A percentile compares a stretch with the other conserved stretches of the same genome.
phyloP scores from a whole-genome alignment of 2,329 filamentous ascomycete genomes.

The Diaporthe nobilis region DNA sequence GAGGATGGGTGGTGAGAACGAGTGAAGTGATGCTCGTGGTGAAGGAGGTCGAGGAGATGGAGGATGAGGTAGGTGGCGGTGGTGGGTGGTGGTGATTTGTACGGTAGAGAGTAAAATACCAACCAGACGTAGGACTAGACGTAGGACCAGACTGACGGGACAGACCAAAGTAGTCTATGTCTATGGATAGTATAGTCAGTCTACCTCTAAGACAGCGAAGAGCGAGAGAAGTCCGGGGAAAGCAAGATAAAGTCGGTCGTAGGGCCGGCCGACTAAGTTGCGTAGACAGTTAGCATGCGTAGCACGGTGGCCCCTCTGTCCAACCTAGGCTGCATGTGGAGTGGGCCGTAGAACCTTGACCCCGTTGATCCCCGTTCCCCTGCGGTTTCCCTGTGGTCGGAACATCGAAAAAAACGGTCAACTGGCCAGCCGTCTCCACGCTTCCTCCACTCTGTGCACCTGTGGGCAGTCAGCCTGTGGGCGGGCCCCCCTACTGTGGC shows the following conservation, averaged over 20 bases:
- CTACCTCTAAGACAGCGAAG: neutral
- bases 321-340: constrained; percentile 6
- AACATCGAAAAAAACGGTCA: constrained; percentile 11
- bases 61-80: neutral
- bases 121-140: neutral
- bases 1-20: neutral
- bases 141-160: constrained; percentile 9
- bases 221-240: constrained; percentile 20
- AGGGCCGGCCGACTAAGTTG: constrained; percentile 1
- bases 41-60: neutral
- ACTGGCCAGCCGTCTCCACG: constrained; percentile 23
- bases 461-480: neutral
- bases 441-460: constrained; percentile 9
- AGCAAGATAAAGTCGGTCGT: constrained; percentile 14
- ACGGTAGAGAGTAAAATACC: neutral
- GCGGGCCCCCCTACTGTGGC: neutral
- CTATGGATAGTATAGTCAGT: neutral
- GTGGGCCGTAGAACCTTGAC: neutral
- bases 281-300: neutral
- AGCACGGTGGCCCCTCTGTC: constrained; percentile 11
- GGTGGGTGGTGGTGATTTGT: neutral
- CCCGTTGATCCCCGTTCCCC: constrained; percentile 12
- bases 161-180: constrained; percentile 8
- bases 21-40: neutral
- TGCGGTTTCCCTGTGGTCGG: neutral